Evolutionary conservation across 2,329 filamentous ascomycete genomes (phyloP), one percentile per base, ranked within the genome.

Genomic region (Arthrobotrys pseudoclavata): DNA sequence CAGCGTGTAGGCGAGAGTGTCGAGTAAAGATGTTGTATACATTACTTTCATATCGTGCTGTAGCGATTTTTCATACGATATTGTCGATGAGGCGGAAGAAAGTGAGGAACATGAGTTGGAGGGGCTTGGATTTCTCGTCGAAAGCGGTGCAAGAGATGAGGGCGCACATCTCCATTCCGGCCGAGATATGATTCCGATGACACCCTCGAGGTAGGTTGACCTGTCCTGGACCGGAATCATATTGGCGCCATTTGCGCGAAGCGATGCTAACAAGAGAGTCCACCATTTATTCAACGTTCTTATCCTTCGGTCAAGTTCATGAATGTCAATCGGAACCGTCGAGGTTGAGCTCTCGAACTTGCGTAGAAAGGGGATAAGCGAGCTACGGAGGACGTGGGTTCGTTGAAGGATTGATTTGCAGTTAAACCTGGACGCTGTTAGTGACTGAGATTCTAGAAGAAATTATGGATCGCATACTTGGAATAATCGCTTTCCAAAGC

Each of bases 281-380:
- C 94, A 97, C 94, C 94, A 97, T 82, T 92, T 94, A 83, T 96
- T 93, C 72, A 97, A 85, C 57, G 96, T 92, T 52, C 89, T 90
- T 1, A 91, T 88, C 76, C 94, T 88, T 40, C 91, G 88, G 81
- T 97, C 94, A 52, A 97, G 84, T 82, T 97, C 93, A 84, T 97
- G 93, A 1, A 92, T 87, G n/a, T 88, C 86, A 53, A 97, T 85
- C 15, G 83, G 85, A 79, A 86, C 86, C 81, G 89, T 91, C 7
- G 92, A 93, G 0, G 88, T 85, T 81, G 95, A 91, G 37, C 87
- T 85, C 76, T 88, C 87, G 81, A 94, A 90, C 63, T 88, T 90
- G 71, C 89, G 88, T 50, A 97, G 85, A 81, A 97, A 97, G 0
- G 93, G 92, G 18, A 97, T 84, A 3, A 97, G 86, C 0, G 88